These are phyloP conservation scores for Kluyveromyces aestuarii DNA, from an alignment of 805 yeast species.

Conservation along the genomic window DNA sequence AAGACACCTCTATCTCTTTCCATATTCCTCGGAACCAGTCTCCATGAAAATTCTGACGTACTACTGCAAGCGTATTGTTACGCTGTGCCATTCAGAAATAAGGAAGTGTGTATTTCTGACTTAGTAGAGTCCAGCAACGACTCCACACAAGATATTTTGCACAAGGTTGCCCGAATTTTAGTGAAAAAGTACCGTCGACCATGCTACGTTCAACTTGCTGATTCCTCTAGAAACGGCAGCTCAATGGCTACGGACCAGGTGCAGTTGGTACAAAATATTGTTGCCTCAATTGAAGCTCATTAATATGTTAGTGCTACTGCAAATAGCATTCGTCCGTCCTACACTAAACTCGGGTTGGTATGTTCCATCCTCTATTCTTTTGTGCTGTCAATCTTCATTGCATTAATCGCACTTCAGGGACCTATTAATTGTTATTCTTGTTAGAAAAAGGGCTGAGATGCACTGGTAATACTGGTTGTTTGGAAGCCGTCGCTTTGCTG, in stretches of 20 bases:
- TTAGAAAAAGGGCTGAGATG: too few species aligned
- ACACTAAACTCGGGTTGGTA: too few species aligned
- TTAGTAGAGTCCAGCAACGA: not conserved
- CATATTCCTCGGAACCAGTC: not conserved
- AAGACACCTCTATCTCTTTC: not conserved
- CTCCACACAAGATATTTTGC: not conserved
- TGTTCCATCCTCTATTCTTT: too few species aligned
- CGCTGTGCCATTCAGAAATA: not conserved
- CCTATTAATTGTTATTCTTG: too few species aligned
- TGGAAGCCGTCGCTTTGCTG: too few species aligned
- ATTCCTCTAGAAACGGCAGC: not conserved
- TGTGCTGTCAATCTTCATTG: too few species aligned
- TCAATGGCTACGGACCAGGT: not conserved
- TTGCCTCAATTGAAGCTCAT: not conserved
- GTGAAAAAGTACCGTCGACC: constrained; percentile 1
- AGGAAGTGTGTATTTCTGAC: constrained; percentile 2
- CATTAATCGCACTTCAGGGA: too few species aligned
- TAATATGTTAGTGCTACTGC: too few species aligned
- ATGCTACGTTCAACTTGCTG: constrained; percentile 2
- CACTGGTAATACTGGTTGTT: too few species aligned
- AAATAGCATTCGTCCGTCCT: too few species aligned
- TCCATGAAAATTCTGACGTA: not conserved
- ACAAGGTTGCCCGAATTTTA: constrained; percentile 1
- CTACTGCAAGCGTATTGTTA: not conserved
- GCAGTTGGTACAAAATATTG: not conserved